phyloP scores from a whole-genome alignment of 2,329 filamentous ascomycete genomes.

The Colletotrichum tropicale region DNA sequence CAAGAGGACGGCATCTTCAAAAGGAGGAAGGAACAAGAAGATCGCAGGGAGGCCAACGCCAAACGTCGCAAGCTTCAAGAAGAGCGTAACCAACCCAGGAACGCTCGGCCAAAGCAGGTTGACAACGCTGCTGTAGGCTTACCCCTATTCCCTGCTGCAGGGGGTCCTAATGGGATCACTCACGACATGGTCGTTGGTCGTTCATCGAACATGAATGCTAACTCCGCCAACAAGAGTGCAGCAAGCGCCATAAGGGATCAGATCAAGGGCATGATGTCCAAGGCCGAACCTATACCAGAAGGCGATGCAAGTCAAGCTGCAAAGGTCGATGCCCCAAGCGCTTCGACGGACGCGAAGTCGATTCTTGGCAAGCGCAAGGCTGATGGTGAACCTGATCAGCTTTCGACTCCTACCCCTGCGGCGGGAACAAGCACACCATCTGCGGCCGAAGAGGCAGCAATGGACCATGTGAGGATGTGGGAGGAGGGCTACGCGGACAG shows the following conservation, averaged over 20 bases:
- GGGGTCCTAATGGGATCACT: conserved; percentile 64
- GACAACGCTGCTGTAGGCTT: conserved; percentile 25
- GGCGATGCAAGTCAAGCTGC: conserved; percentile 24
- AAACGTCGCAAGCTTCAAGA: conserved; percentile 80
- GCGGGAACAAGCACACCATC: conserved; percentile 53
- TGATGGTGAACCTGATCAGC: conserved; percentile 66
- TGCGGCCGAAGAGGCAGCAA: conserved; percentile 65
- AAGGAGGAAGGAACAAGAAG: conserved; percentile 83
- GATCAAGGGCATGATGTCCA: conserved; percentile 58
- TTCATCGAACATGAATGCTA: conserved; percentile 54
- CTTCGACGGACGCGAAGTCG: conserved; percentile 43
- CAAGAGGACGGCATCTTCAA: conserved; percentile 95
- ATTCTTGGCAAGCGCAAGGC: conserved; percentile 79
- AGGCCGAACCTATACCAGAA: conserved; percentile 17
- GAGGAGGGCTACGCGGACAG: conserved; percentile 93
- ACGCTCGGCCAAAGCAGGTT: conserved; percentile 14
- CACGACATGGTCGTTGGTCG: conserved; percentile 79
- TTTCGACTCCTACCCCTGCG: conserved; percentile 63
- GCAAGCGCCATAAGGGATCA: conserved; percentile 86
- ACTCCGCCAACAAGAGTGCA: conserved; percentile 90
- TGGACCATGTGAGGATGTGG: conserved; percentile 89
- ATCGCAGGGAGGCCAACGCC: conserved; percentile 78
- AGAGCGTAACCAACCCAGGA: conserved; percentile 38
- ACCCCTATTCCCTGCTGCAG: conserved; percentile 32
- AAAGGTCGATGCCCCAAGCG: conserved; percentile 8